A percentile compares a stretch with the other conserved stretches of the same genome.
These are phyloP conservation scores for Penicillium steckii DNA, from an alignment of 495 filamentous ascomycete genomes.

Conservation along the genomic window DNA sequence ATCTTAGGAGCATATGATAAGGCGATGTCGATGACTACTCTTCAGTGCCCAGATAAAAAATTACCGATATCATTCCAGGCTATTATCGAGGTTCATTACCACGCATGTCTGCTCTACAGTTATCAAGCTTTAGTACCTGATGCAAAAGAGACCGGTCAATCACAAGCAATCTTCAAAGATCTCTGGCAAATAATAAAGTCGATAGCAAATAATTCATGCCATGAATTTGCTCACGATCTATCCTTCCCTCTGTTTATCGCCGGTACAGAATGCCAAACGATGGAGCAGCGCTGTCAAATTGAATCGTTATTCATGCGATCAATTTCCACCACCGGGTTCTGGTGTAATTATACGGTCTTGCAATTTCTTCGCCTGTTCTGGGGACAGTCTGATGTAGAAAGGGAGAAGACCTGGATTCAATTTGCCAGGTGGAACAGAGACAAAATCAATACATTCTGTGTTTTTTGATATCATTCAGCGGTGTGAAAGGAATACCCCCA, in stretches of 20 bases:
- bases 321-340: conserved; percentile 14
- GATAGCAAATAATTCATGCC: not conserved
- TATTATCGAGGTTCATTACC: conserved; percentile 15
- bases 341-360: conserved; percentile 20
- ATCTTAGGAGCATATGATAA: conserved; percentile 9
- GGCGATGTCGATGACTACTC: not conserved
- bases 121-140: conserved; percentile 14
- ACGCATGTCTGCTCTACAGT: conserved; percentile 14
- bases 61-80: not conserved
- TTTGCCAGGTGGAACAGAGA: conserved; percentile 14
- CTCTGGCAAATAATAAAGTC: conserved; percentile 8
- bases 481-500: too few relatives aligned
- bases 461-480: too few relatives aligned
- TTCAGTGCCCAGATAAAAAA: not conserved
- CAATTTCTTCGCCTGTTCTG: conserved; percentile 17
- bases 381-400: not conserved
- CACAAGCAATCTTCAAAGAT: not conserved
- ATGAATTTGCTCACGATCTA: conserved; percentile 14
- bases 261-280: conserved; percentile 8
- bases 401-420: conserved; percentile 14
- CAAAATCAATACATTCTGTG: conserved; percentile 7
- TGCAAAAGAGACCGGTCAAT: not conserved
- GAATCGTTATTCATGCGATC: conserved; percentile 9
- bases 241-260: conserved; percentile 24
- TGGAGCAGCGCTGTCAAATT: not conserved